Percentiles rank a stretch among this genome's conserved stretches.
These are phyloP conservation scores for Syzygium aqueum DNA, from an alignment of 345 rosid genomes.

Conservation along the genomic window DNA sequence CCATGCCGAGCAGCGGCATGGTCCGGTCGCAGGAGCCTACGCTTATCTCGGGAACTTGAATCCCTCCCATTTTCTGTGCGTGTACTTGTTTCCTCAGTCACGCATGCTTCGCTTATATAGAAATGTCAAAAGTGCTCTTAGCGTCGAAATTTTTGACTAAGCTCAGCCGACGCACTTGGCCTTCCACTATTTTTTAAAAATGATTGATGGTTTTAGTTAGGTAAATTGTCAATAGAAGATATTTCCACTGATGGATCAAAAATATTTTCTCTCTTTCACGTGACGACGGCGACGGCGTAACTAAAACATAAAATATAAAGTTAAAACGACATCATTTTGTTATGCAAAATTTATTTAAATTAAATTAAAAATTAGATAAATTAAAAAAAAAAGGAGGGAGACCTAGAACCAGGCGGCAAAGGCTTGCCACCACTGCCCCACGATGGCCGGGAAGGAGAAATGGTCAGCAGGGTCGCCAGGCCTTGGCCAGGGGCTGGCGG, in stretches of 20 bases:
- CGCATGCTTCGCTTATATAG: background rate
- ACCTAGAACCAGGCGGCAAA: no score
- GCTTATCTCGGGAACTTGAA: background rate
- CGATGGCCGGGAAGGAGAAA: no score
- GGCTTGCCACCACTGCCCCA: no score
- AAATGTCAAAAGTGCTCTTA: background rate
- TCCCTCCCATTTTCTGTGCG: background rate
- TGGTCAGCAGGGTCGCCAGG: no score
- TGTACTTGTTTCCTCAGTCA: background rate
- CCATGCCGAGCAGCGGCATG: conserved; percentile 21
- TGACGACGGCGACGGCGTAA: no score
- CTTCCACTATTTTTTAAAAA: background rate
- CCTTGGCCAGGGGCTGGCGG: no score
- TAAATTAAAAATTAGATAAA: no score
- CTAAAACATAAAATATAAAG: no score
- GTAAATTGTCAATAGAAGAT: background rate
- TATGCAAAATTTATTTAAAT: no score
- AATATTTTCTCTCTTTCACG: no score
- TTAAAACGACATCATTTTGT: no score
- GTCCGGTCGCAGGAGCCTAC: conserved; percentile 2
- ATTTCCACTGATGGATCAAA: background rate
- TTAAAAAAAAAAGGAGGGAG: no score
- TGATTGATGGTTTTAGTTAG: background rate
- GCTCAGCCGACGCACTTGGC: background rate
- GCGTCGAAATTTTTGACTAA: background rate